Evolutionary conservation across 768 basidiomycete species (phyloP).

Genomic region (Termitomyces sp.): DNA sequence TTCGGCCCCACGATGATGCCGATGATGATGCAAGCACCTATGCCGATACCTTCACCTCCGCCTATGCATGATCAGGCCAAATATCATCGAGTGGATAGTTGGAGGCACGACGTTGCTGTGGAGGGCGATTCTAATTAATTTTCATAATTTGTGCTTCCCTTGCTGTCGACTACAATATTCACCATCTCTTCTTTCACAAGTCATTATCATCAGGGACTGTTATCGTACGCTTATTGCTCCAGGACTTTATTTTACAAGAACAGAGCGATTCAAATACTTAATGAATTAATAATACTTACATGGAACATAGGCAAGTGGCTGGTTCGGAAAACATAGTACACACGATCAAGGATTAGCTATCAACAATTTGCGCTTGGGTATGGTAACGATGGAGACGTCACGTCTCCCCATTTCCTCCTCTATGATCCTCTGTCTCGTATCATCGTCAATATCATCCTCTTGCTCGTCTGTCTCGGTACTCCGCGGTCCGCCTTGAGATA

Average conservation of each 20-base stretch:
- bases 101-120: conserved; percentile 76
- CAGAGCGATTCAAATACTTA: conserved; percentile 5
- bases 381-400: conserved; percentile 79
- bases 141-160: neutral
- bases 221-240: neutral
- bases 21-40: conserved; percentile 41
- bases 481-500: conserved; percentile 37
- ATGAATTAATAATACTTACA: conserved; percentile 13
- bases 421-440: conserved; percentile 66
- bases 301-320: neutral
- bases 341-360: conserved; percentile 56
- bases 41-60: conserved; percentile 57
- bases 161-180: neutral
- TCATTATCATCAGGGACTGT: neutral
- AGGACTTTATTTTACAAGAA: conserved; percentile 10
- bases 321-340: neutral
- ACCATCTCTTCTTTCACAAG: no score
- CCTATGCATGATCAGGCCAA: conserved; percentile 63
- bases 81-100: conserved; percentile 70
- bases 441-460: conserved; percentile 74
- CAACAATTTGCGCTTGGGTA: conserved; percentile 72
- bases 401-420: conserved; percentile 81
- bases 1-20: conserved; percentile 56
- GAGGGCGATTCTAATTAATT: conserved; percentile 43
- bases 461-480: conserved; percentile 55